A percentile compares a stretch with the other conserved stretches of the same genome.
These are phyloP conservation scores for Ogataea ganodermae DNA, from an alignment of 805 yeast species.

Conservation along the genomic window DNA sequence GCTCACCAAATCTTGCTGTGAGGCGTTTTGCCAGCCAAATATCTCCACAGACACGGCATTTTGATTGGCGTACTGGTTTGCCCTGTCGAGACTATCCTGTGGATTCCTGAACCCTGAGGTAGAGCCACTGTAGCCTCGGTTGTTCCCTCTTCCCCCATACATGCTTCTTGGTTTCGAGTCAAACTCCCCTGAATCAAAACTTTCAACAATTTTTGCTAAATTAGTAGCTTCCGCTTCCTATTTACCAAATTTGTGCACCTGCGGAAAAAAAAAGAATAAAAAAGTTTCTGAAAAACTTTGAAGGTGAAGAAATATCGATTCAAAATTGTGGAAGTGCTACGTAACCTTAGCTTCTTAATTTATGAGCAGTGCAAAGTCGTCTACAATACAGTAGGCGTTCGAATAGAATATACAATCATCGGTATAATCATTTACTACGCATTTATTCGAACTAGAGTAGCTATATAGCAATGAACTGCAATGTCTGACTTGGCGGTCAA, in stretches of 20 bases:
- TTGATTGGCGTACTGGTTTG: constrained; percentile 26
- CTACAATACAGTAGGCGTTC: too few relatives aligned
- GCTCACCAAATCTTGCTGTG: constrained; percentile 62
- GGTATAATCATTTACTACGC: too few relatives aligned
- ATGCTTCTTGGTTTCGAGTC: constrained; percentile 15
- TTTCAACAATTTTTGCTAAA: not conserved
- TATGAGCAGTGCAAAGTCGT: too few relatives aligned
- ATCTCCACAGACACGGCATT: constrained; percentile 57
- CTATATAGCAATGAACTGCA: too few relatives aligned
- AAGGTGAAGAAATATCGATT: not conserved
- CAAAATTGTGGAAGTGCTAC: constrained; percentile 2
- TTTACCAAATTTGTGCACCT: too few relatives aligned
- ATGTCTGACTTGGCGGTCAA: too few relatives aligned
- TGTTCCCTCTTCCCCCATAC: constrained; percentile 38
- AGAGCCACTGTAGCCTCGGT: constrained; percentile 20
- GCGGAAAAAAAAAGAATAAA: constrained; percentile 1
- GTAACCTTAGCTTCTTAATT: not conserved
- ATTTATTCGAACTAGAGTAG: too few relatives aligned
- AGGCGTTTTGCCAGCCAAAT: constrained; percentile 80
- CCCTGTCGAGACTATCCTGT: constrained; percentile 21
- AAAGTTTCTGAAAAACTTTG: not conserved
- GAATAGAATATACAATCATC: too few relatives aligned
- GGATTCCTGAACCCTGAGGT: constrained; percentile 19
- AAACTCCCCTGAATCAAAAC: not conserved
- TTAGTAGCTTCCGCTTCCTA: too few relatives aligned